Evolutionary conservation across 2,329 filamentous ascomycete genomes (phyloP).

Genomic region (Calycina marina): DNA sequence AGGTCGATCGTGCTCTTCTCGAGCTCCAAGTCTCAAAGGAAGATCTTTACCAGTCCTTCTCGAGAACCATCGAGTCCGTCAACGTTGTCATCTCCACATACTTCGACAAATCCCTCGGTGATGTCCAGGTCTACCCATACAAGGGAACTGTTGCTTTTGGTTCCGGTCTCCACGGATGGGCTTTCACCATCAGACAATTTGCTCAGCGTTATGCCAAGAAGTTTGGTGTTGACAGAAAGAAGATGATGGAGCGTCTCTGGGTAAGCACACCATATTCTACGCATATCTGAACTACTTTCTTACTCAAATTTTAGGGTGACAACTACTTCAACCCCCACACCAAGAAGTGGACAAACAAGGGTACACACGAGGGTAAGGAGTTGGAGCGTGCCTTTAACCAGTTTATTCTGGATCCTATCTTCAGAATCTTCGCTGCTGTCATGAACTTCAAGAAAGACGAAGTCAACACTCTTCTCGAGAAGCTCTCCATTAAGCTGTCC

Average conservation of each 20-base stretch:
- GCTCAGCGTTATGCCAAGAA: constrained; percentile 96
- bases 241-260: constrained; percentile 99
- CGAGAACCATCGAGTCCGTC: constrained; percentile 97
- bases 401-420: constrained; percentile 99
- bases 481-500: constrained; percentile 88
- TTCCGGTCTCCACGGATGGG: constrained; percentile 99
- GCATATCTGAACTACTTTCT: neutral
- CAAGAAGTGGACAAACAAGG: constrained; percentile 98
- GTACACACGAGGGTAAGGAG: constrained; percentile 68
- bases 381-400: constrained; percentile 99
- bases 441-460: constrained; percentile 99
- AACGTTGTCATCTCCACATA: constrained; percentile 99
- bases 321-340: constrained; percentile 99
- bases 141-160: constrained; percentile 97
- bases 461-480: constrained; percentile 66
- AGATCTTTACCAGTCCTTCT: constrained; percentile 99
- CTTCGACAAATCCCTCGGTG: constrained; percentile 90
- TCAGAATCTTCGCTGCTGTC: constrained; percentile 92
- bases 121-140: constrained; percentile 97
- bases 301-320: constrained; percentile 47
- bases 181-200: constrained; percentile 98
- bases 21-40: constrained; percentile 98
- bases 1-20: constrained; percentile 98
- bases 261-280: constrained; percentile 29
- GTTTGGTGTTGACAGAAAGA: constrained; percentile 98